Conservation (phyloP, 495 filamentous ascomycete species). For the Daldinia concentrica region DNA sequence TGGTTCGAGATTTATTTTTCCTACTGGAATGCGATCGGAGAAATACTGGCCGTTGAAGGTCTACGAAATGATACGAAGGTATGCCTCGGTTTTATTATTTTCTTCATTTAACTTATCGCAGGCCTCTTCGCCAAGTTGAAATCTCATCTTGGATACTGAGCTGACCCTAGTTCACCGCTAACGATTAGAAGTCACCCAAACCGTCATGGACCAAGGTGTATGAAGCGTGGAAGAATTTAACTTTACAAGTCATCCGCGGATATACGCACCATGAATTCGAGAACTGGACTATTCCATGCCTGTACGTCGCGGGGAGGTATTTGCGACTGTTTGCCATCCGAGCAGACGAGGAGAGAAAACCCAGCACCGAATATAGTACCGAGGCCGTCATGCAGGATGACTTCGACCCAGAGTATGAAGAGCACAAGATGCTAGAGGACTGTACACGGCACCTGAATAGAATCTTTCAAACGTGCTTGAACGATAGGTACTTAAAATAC, state of each 20-base stretch:
- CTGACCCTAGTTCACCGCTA: slow-evolving; percentile 2
- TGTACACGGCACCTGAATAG: slow-evolving; percentile 86
- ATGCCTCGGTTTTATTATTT: slow-evolving; percentile 3
- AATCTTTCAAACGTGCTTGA: slow-evolving; percentile 87
- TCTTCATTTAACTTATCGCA: slow-evolving; percentile 18
- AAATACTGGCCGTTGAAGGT: slow-evolving; percentile 67
- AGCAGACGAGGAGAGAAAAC: slow-evolving; percentile 74
- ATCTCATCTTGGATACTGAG: neutral
- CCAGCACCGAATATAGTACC: slow-evolving; percentile 54
- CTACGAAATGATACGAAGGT: slow-evolving; percentile 48
- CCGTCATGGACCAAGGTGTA: slow-evolving; percentile 79
- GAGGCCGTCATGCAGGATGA: slow-evolving; percentile 75
- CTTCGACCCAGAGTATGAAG: slow-evolving; percentile 72
- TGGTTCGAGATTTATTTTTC: slow-evolving; percentile 85
- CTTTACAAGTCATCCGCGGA: slow-evolving; percentile 73
- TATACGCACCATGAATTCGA: slow-evolving; percentile 76
- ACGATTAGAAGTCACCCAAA: slow-evolving; percentile 43
- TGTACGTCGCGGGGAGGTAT: slow-evolving; percentile 86
- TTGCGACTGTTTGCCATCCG: slow-evolving; percentile 87
- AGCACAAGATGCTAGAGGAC: slow-evolving; percentile 86
- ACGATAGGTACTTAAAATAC: slow-evolving; percentile 73
- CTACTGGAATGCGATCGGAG: slow-evolving; percentile 83
- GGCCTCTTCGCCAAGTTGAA: neutral
- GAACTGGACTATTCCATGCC: slow-evolving; percentile 87
- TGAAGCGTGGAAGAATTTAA: slow-evolving; percentile 82